Evolutionary conservation across 1,139 yeast genomes (phyloP).

Genomic region (Suhomyces coccinellae): DNA sequence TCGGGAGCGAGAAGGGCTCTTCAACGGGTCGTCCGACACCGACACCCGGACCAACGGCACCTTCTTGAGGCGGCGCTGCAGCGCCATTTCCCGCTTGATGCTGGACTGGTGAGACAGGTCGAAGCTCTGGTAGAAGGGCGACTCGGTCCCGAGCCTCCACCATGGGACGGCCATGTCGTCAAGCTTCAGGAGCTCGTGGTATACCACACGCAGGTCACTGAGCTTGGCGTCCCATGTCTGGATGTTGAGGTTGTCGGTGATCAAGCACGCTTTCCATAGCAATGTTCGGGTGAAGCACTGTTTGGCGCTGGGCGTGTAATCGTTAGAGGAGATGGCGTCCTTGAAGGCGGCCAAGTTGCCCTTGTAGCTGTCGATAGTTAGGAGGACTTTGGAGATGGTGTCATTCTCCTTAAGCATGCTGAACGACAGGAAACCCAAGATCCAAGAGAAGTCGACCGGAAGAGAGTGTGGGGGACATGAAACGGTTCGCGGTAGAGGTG

Average conservation of each 20-base stretch:
- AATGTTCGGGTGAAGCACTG: constrained; percentile 31
- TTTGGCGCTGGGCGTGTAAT: constrained; percentile 28
- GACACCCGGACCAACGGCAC: constrained; percentile 11
- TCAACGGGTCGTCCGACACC: constrained; percentile 12
- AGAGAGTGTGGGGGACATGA: constrained; percentile 1
- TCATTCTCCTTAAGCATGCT: constrained; percentile 36
- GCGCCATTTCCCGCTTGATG: constrained; percentile 4
- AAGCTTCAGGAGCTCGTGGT: constrained; percentile 34
- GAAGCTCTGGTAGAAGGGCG: constrained; percentile 26
- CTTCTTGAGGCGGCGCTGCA: constrained; percentile 5
- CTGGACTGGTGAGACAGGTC: constrained; percentile 12
- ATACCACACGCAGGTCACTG: constrained; percentile 35
- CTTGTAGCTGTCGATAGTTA: constrained; percentile 41
- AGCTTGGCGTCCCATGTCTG: constrained; percentile 36
- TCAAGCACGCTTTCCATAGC: constrained; percentile 42
- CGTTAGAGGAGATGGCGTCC: constrained; percentile 35
- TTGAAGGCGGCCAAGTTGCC: constrained; percentile 33
- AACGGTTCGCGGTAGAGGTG: not conserved
- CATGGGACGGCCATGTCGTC: constrained; percentile 43
- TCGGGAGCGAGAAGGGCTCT: constrained; percentile 6
- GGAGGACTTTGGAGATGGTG: constrained; percentile 38
- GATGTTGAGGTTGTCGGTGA: constrained; percentile 41
- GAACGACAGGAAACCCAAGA: not conserved
- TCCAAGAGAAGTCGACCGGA: not conserved
- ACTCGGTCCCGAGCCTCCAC: constrained; percentile 35